Evolutionary conservation across 352 stramenopile genomes (phyloP), one percentile per base, ranked within the genome.

Genomic region (Globisporangium iwayamae): DNA sequence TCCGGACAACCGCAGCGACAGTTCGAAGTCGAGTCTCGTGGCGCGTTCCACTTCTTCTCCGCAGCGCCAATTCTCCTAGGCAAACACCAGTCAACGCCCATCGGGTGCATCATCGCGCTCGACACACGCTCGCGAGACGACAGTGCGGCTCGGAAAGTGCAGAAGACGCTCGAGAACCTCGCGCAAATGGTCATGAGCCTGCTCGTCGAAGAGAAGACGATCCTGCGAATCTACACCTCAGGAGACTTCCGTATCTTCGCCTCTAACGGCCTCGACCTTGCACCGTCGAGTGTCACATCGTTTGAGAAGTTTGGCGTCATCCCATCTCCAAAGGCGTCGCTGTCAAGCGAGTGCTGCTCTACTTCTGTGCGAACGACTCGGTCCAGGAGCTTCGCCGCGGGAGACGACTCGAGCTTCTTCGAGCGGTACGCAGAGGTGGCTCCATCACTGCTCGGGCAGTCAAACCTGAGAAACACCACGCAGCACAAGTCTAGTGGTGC

Each of bases 161-260:
- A 83, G 64, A 78, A 79, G 48, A 87, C 77, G 34, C 65, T 89
- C 32, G 78, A 89, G 39, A 88, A 81, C 32, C 68, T 91, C 18
- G 73, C 75, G 5, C 76, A 82, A 18, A 70, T 88, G 50, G 81
- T 90, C 32, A 79, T 85, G 70, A 79, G 87, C 59, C 59, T 87
- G 52, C 67, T 91, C 38, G 69, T 69, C 1, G 73, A 81, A 50
- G 83, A 89, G 60, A 67, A 90, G 41, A 78, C 78, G 41, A 74
- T 87, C 22, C 62, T 90, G 67, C 75, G 77, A 11, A 71, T 91
- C 22, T 91, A 82, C 56, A 65, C 70, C 11, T 85, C 79, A 0
- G 77, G 83, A 18, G 81, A 91, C 54, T 91, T 90, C 65, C 78
- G 76, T 51, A 75, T 85, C 38, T 90, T 90, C 48, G 68, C 69